phyloP scores from a whole-genome alignment of 352 stramenopile genomes.

The Globisporangium carolinianum region DNA sequence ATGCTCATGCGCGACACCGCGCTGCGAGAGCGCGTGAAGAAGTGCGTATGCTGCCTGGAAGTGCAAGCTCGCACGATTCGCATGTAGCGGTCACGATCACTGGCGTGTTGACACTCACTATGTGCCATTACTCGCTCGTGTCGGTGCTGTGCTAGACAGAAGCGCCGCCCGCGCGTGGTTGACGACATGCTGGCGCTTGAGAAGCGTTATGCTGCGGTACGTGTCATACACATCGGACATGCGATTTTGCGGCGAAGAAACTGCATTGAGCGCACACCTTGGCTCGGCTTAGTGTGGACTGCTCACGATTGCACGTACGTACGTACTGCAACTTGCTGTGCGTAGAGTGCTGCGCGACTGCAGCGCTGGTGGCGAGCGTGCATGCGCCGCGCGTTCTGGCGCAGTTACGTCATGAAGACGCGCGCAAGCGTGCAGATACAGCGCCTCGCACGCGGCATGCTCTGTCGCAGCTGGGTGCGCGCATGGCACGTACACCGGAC shows the following conservation, averaged over 20 bases:
- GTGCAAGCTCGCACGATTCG: too few species aligned
- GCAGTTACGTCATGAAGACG: constrained; percentile 31
- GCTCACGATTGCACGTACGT: too few species aligned
- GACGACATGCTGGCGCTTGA: constrained; percentile 71
- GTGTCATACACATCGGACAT: background rate
- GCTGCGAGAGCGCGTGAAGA: constrained; percentile 30
- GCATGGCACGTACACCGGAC: constrained; percentile 54
- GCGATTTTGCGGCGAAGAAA: too few species aligned
- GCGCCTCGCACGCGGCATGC: constrained; percentile 36
- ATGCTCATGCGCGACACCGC: constrained; percentile 37
- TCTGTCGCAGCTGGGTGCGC: constrained; percentile 37
- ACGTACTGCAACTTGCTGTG: background rate
- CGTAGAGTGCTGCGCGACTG: constrained; percentile 30
- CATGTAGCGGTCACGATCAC: too few species aligned
- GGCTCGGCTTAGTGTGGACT: too few species aligned
- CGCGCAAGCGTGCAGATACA: constrained; percentile 46
- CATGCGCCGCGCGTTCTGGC: constrained; percentile 35
- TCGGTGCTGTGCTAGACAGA: constrained; percentile 25
- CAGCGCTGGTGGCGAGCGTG: constrained; percentile 56
- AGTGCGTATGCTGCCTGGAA: constrained; percentile 11
- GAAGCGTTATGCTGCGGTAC: constrained; percentile 35
- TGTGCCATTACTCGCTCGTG: background rate
- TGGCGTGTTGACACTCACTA: background rate
- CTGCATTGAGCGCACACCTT: too few species aligned
- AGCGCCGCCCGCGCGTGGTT: constrained; percentile 45